Evolutionary conservation across 1,139 yeast genomes (phyloP), one percentile per base, ranked within the genome.

Genomic region (Yamadazyma friedrichii): DNA sequence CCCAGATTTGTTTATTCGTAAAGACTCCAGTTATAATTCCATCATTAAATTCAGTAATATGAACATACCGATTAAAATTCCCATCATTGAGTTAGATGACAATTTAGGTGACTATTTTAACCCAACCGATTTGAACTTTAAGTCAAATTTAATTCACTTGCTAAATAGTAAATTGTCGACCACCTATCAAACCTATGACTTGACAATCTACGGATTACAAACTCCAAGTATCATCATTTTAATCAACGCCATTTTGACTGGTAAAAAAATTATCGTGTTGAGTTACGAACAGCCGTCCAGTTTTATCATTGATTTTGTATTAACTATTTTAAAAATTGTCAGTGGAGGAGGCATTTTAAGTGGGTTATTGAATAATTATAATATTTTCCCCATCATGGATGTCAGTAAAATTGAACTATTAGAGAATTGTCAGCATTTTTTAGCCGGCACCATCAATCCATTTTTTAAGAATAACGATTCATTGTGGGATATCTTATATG

Each of bases 391-490:
- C 2, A 78, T 80, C 44, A 70, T 82, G 2, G 86, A 82, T 51
- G 75, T 81, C 20, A 76, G 82, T 28, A 79, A 80, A 49, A 76
- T 78, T 20, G 84, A 79, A 46, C 67, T 78, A 15, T 60, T 81
- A 48, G 71, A 76, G 45, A 63, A 67, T 44, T 75, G 81, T 45
- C 74, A 70, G 15, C 78, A 81, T 20, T 81, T 63, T 56, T 65
- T 81, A 52, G 87, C 86, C 4, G 87, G 87, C 9, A 82, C 83
- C 37, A 80, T 81, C 48, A 81, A 82, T 57, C 84, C 85, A 10
- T 80, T 83, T 41, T 81, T 81, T 62, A 79, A 78, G 47, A 61
- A 67, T 39, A 82, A 79, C 51, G 80, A 80, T 32, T 67, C 65
- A 42, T 52, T 71, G 33, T 81, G 84, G 84, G 87, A 81, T 52